phyloP scores from a whole-genome alignment of 768 basidiomycete species.

The Hypholoma fasciculare region DNA sequence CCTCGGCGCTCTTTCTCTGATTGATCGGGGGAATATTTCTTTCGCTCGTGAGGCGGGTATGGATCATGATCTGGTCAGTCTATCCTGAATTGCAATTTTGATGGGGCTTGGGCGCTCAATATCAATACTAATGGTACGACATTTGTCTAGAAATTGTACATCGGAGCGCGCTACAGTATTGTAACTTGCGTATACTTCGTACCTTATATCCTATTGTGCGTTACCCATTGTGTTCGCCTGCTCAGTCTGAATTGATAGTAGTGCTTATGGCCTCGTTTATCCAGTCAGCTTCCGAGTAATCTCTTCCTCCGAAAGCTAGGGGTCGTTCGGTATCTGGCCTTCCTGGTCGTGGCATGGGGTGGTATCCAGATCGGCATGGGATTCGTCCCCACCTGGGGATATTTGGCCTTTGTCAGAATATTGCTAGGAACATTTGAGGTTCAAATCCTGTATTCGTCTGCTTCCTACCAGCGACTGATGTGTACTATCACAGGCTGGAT shows the following conservation, averaged over 20 bases:
- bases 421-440: slow-evolving; percentile 47
- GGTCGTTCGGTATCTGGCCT: slow-evolving; percentile 38
- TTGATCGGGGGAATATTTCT: too few relatives aligned
- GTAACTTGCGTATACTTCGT: slow-evolving; percentile 34
- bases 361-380: slow-evolving; percentile 45
- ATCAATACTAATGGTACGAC: not conserved
- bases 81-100: not conserved
- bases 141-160: slow-evolving; percentile 22
- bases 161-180: slow-evolving; percentile 35
- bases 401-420: slow-evolving; percentile 38
- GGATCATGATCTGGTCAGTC: too few relatives aligned
- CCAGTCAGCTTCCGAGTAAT: slow-evolving; percentile 46
- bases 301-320: slow-evolving; percentile 42
- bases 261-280: too few relatives aligned
- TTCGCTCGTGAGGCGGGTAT: too few relatives aligned
- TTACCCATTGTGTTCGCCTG: not conserved
- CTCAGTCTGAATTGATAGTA: not conserved
- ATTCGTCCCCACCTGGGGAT: slow-evolving; percentile 42
- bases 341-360: slow-evolving; percentile 46
- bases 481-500: slow-evolving; percentile 38
- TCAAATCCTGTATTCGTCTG: not conserved
- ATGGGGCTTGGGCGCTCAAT: not conserved
- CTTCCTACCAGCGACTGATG: not conserved
- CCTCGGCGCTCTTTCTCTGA: too few relatives aligned
- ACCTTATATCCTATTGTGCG: slow-evolving; percentile 36